Evolutionary conservation across 1,284 basidiomycete genomes (phyloP), one percentile per base, ranked within the genome.

Genomic region (Leccinum holopus): DNA sequence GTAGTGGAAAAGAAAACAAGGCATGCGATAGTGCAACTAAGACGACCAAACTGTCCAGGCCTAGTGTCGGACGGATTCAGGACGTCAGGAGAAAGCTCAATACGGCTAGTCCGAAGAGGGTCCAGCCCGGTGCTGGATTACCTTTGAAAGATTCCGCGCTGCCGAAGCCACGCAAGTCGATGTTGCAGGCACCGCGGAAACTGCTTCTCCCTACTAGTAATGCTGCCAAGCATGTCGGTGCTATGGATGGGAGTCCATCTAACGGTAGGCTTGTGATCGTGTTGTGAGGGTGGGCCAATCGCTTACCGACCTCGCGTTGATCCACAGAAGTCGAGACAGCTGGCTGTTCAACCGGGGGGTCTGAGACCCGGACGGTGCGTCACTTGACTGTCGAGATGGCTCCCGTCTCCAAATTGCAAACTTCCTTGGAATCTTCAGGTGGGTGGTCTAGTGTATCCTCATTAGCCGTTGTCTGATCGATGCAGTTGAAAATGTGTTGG

Each of bases 1-100:
- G 55, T 49, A 58, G 41, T 58, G 61, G 49, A 33, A 71, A 74
- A 52, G 72, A 74, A 56, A 73, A 72, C 39, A 59, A 54, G 21
- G 1, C 58, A 55, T 55, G 44, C 53, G 54, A 56, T 6, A 35
- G 60, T 47, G 52, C 56, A 54, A 63, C 55, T 12, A 59, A 16
- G 52, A 69, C 41, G 53, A n/a, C 32, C 55, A 33, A 60, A 4
- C 11, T 21, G 30, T 35, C 18, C 54, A 57, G 41, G 49, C 60
- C 58, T 47, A 55, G 58, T 57, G 57, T 58, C 61, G 67, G 60
- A 58, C 55, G 55, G 2, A 33, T 37, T n/a, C 16, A 6, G 61
- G 53, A 57, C 44, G 54, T 61, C 55, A 14, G 41, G 2, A 57
- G 56, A 21, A 60, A 63, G 55, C 25, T 33, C 11, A 28, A 53